Base-by-base conservation (phyloP, 2,329 filamentous ascomycete species). In the Penicillium sp. region DNA sequence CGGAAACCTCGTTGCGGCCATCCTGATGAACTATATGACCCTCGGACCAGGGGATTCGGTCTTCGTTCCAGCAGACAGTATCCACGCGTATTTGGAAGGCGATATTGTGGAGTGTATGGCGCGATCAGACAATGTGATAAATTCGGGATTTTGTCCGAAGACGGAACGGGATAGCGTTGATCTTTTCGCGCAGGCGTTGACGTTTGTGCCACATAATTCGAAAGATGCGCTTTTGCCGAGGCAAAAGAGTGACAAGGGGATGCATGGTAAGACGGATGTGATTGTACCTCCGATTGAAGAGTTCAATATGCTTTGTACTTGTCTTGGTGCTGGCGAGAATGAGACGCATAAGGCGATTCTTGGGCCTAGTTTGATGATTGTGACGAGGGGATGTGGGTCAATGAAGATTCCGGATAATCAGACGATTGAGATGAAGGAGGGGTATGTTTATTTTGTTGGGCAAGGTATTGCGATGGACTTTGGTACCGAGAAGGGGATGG, bases 101-200 rank as follows among this genome's bases (percentile, higher is more conserved):
- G 85, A 91, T 68, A 90, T 91, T 51, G 85, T 91, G 64, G 89
- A 91, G 72, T 91, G 88, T 73, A 91, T 91, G 89, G 89, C 89
- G 1, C 82, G 88, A 8, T 86, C 82, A 21, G 87, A 91, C 76
- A 90, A 91, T 56, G 88, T 92, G 2, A 78, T 92, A 49, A 90
- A 90, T 71, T 85, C 84, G 0, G 89, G 89, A 0, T 90, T 93
- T 77, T 91, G 88, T 63, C 88, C 89, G 0, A 79, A 79, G 1
- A 82, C 84, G 0, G 85, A 90, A 47, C 80, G 87, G 13, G 82
- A 90, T 66, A 84, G 79, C 44, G 77, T 86, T 24, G 86, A 90
- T 19, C 70, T 86, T 27, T 91, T 92, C 72, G 79, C 79, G 22
- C 76, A 82, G 3, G 80, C 83, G 1, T 69, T 92, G 19, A 88